Base-by-base conservation (phyloP, 345 rosid species). In the Linum lewisii region DNA sequence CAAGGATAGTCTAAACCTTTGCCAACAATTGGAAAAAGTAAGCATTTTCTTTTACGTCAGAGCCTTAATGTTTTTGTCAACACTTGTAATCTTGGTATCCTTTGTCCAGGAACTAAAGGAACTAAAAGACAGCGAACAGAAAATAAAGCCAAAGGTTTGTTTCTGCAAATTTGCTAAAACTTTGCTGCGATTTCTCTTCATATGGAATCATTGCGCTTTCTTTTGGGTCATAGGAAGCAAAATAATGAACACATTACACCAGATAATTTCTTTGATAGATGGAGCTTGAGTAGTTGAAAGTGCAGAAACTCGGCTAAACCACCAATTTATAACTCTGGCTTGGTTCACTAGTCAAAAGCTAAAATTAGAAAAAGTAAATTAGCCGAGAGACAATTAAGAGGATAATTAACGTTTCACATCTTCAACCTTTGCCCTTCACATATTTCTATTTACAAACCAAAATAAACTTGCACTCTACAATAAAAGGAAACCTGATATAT, bases 111-210 rank as follows among this genome's bases (percentile, higher is more conserved):
- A 94, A 79, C 51, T 87, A 70, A 94, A 87, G 74, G 95, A 85
- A 26, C 65, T 85, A 51, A 90, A 87, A 81, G 93, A 85, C 70
- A 60, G 60, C 72, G 96, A 94, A 51, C 95, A 82, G 68, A 87
- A 87, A 74, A 82, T 81, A 78, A 85, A 84, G 80, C 95, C 90
- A 72, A 94, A 90, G 97, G 99, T 87, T 25, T n/a, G 70, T 24
- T 57, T 54, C 54, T 29, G 64, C 13, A 15, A 24, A 56, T 55
- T 59, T 64, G 21, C 23, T 54, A 47, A 49, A 38, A 14, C 8
- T 52, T 59, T 45, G 13, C 44, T 20, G 21, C 42, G 49, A 37
- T 51, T 34, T 66, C 26, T 24, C 16, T n/a, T 51, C 49, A 1
- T 20, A 21, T 2, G 14, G n/a, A 18, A 52, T 7, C 23, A 4